Evolutionary conservation across 2,329 filamentous ascomycete species (phyloP).

Genomic region (Taxawa tesnikishii): DNA sequence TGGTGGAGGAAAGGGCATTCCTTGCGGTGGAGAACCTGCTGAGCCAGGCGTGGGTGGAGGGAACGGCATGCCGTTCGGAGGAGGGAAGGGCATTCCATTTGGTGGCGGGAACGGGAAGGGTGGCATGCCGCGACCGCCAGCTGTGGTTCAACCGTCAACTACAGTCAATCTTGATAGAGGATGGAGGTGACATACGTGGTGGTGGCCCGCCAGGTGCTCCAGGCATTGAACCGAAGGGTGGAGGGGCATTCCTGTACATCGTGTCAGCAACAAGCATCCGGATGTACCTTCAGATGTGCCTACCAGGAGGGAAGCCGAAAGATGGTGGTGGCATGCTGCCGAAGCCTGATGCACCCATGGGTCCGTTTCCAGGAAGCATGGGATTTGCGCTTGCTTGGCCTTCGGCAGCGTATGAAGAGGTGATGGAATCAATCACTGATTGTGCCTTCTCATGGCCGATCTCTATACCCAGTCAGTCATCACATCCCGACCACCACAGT

Average conservation of each 20-base stretch:
- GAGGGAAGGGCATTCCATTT: slow-evolving; percentile 23
- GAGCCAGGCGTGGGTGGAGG: slow-evolving; percentile 8
- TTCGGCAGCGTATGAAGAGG: slow-evolving; percentile 86
- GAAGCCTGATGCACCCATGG: slow-evolving; percentile 32
- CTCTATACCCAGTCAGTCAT: slow-evolving; percentile 52
- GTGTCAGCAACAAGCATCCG: neutral
- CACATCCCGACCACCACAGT: neutral
- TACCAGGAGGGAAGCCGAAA: slow-evolving; percentile 53
- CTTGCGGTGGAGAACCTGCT: slow-evolving; percentile 15
- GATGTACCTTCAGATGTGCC: slow-evolving; percentile 12
- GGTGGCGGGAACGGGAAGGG: slow-evolving; percentile 22
- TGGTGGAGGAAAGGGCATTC: slow-evolving; percentile 16
- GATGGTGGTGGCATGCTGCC: slow-evolving; percentile 36
- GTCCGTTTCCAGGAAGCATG: slow-evolving; percentile 48
- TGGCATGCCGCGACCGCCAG: slow-evolving; percentile 17
- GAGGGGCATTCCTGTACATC: slow-evolving; percentile 22
- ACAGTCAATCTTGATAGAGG: slow-evolving; percentile 2
- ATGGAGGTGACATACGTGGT: neutral
- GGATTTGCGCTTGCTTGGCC: slow-evolving; percentile 79
- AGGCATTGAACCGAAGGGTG: slow-evolving; percentile 23
- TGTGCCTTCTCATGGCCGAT: slow-evolving; percentile 98
- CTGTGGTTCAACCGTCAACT: slow-evolving; percentile 5
- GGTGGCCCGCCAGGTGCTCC: slow-evolving; percentile 26
- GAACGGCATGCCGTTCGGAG: slow-evolving; percentile 10
- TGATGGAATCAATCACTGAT: slow-evolving; percentile 96